These are phyloP conservation scores for Phanerodontia chrysosporium DNA, from an alignment of 768 basidiomycete genomes.

Conservation along the genomic window DNA sequence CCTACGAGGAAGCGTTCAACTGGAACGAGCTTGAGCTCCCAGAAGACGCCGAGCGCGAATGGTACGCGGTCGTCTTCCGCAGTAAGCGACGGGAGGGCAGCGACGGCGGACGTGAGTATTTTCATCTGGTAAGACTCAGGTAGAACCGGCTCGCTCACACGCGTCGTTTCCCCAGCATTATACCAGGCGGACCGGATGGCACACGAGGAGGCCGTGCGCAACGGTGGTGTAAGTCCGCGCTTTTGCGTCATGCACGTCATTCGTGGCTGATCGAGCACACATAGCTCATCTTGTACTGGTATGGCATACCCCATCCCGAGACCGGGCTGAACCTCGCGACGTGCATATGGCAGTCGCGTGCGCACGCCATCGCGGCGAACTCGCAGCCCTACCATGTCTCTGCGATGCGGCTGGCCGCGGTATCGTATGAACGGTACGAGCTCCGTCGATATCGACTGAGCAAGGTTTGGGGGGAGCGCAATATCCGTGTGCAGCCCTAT, in stretches of 20 bases:
- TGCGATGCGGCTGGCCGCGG: conserved; percentile 78
- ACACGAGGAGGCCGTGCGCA: conserved; percentile 88
- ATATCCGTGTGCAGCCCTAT: conserved; percentile 58
- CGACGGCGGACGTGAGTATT: conserved; percentile 55
- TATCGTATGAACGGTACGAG: conserved; percentile 73
- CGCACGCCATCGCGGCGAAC: conserved; percentile 78
- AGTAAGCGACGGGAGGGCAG: conserved; percentile 70
- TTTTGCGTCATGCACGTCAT: background rate
- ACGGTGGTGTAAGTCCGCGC: conserved; percentile 66
- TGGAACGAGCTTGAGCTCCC: conserved; percentile 73
- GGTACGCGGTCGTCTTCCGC: conserved; percentile 91
- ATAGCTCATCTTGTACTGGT: conserved; percentile 93
- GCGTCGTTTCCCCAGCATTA: conserved; percentile 47
- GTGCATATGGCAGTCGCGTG: conserved; percentile 91
- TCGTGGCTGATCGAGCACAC: background rate
- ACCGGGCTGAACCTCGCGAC: conserved; percentile 90
- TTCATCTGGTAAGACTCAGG: background rate
- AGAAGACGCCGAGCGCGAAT: conserved; percentile 71
- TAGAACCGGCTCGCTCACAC: background rate
- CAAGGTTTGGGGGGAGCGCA: conserved; percentile 58
- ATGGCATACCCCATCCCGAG: conserved; percentile 71
- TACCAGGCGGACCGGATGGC: conserved; percentile 86
- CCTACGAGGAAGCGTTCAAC: conserved; percentile 83
- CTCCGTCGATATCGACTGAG: conserved; percentile 73
- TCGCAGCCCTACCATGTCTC: conserved; percentile 74